phyloP scores from a whole-genome alignment of 2,329 filamentous ascomycete genomes.

The Dactylellina leptospora region DNA sequence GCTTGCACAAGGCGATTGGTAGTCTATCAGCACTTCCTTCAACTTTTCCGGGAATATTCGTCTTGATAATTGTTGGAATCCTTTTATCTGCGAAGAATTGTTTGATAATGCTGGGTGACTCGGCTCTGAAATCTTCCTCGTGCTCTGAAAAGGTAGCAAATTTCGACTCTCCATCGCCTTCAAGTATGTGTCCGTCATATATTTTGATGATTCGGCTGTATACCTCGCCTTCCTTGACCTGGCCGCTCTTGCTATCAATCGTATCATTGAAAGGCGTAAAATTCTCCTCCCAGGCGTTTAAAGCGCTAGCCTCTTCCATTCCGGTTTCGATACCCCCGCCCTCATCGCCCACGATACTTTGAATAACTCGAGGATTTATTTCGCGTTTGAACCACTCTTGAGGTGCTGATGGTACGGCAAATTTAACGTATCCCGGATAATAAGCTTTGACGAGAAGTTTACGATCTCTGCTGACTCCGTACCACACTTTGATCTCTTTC shows the following conservation, averaged over 20 bases:
- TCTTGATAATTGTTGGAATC: constrained; percentile 32
- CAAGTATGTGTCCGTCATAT: constrained; percentile 44
- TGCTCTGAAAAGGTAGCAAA: constrained; percentile 50
- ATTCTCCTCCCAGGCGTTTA: constrained; percentile 64
- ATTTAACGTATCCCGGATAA: constrained; percentile 64
- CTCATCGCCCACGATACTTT: constrained; percentile 65
- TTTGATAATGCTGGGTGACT: constrained; percentile 41
- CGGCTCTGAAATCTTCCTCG: constrained; percentile 40
- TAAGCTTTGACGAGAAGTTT: constrained; percentile 75
- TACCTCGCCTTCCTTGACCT: constrained; percentile 30
- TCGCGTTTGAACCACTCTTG: constrained; percentile 64
- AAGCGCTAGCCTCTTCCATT: constrained; percentile 68
- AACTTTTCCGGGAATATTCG: constrained; percentile 58
- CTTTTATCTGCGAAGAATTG: constrained; percentile 43
- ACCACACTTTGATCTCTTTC: constrained; percentile 64
- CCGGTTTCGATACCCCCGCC: constrained; percentile 70
- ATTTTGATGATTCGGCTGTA: constrained; percentile 48
- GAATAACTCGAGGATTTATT: constrained; percentile 70
- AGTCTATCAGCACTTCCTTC: constrained; percentile 58
- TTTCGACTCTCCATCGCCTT: constrained; percentile 40
- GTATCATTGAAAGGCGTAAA: constrained; percentile 56
- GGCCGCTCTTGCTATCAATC: constrained; percentile 31
- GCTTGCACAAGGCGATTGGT: constrained; percentile 57
- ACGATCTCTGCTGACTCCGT: constrained; percentile 73
- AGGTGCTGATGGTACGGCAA: constrained; percentile 50